Percentiles rank a stretch among this genome's conserved stretches.
Conservation (phyloP, 1,284 basidiomycete genomes). For the Ceratobasidium sp. region DNA sequence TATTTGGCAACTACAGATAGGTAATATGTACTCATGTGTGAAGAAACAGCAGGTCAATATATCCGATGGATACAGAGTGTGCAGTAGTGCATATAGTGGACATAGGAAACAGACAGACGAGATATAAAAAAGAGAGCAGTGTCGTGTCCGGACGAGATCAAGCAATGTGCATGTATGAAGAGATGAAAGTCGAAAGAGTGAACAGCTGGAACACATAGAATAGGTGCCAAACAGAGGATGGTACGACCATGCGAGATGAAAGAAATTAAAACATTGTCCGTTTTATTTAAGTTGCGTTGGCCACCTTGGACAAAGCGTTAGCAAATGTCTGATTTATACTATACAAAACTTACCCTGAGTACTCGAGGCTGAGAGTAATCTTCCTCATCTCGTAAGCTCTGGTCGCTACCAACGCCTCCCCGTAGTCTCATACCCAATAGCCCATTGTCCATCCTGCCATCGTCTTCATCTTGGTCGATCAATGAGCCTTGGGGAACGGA, state of each 20-base stretch:
- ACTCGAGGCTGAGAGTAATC: conserved; percentile 41
- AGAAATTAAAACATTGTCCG: conserved; percentile 9
- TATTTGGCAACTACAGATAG: background rate
- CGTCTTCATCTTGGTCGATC: conserved; percentile 5
- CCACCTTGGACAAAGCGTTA: conserved; percentile 17
- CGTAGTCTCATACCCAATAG: conserved; percentile 32
- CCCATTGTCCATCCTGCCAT: conserved; percentile 10
- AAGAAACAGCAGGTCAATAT: conserved; percentile 7
- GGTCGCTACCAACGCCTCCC: conserved; percentile 38
- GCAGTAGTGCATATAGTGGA: conserved; percentile 23
- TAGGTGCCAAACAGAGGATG: background rate
- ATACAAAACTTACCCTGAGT: conserved; percentile 31
- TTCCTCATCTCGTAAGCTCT: conserved; percentile 37
- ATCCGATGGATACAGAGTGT: conserved; percentile 29
- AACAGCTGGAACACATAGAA: background rate
- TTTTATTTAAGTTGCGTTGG: conserved; percentile 32
- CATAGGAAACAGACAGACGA: background rate
- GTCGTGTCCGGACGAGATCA: conserved; percentile 36
- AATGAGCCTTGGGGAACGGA: conserved; percentile 19
- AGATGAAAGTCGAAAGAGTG: conserved; percentile 12
- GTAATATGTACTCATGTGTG: background rate
- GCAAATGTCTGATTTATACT: background rate
- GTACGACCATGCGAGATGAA: background rate
- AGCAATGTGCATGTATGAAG: conserved; percentile 22
- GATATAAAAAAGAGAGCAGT: background rate